A percentile compares a stretch with the other conserved stretches of the same genome.
phyloP scores from a whole-genome alignment of 768 basidiomycete genomes.

The Lyophyllum decastes region DNA sequence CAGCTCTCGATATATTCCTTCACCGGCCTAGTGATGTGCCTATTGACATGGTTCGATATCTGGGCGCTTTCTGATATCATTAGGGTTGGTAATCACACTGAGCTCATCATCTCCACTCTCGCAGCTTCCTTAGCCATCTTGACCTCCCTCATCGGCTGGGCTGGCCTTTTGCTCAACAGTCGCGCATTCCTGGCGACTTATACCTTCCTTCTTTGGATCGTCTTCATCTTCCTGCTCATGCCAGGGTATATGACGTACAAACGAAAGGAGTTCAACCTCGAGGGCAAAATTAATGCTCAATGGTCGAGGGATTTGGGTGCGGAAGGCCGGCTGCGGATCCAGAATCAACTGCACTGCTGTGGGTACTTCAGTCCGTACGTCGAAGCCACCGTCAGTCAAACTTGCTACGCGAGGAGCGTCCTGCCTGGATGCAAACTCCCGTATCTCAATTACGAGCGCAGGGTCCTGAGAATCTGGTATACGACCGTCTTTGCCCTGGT shows the following conservation, averaged over 20 bases:
- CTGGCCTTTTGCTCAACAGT: slow-evolving; percentile 83
- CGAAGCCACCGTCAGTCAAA: slow-evolving; percentile 73
- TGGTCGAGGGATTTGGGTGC: slow-evolving; percentile 69
- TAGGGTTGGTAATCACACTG: slow-evolving; percentile 65
- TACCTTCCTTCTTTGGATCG: slow-evolving; percentile 76
- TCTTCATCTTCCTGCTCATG: slow-evolving; percentile 66
- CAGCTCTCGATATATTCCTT: slow-evolving; percentile 61
- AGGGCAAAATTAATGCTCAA: slow-evolving; percentile 78
- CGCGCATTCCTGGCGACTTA: slow-evolving; percentile 80
- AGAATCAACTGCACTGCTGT: slow-evolving; percentile 77
- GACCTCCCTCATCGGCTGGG: slow-evolving; percentile 74
- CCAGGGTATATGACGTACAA: slow-evolving; percentile 85
- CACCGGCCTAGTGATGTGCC: slow-evolving; percentile 59
- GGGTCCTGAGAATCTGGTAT: slow-evolving; percentile 65
- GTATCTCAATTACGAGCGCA: slow-evolving; percentile 59
- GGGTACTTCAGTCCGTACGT: slow-evolving; percentile 81
- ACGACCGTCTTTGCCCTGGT: slow-evolving; percentile 64
- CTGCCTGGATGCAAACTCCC: slow-evolving; percentile 74
- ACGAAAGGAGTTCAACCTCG: slow-evolving; percentile 72
- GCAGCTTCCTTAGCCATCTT: slow-evolving; percentile 60
- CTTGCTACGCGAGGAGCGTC: slow-evolving; percentile 72
- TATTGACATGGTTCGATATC: slow-evolving; percentile 79
- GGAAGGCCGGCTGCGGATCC: slow-evolving; percentile 63
- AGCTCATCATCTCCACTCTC: slow-evolving; percentile 71
- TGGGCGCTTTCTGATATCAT: slow-evolving; percentile 71